Evolutionary conservation across 495 filamentous ascomycete species (phyloP).

Genomic region (Aeminium ludgeri): DNA sequence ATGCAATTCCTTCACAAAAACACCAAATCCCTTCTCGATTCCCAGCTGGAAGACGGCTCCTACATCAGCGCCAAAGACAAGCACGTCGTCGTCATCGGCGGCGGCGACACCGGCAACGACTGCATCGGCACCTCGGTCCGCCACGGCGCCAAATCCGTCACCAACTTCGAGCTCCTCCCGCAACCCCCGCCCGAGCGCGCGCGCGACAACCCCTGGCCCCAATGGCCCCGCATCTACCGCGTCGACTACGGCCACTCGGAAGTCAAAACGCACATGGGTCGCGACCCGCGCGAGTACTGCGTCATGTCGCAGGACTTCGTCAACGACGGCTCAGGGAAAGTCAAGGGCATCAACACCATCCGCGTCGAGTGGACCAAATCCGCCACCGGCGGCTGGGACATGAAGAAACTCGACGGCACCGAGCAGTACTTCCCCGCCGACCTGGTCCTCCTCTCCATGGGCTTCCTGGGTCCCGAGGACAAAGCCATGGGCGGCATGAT

Average conservation of each 20-base stretch:
- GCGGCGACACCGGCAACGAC: conserved; percentile 97
- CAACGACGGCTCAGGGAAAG: conserved; percentile 70
- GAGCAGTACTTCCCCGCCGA: conserved; percentile 97
- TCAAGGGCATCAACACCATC: conserved; percentile 94
- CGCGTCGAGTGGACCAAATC: conserved; percentile 95
- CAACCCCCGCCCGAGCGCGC: conserved; percentile 89
- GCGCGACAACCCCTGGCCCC: conserved; percentile 96
- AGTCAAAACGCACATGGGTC: conserved; percentile 93
- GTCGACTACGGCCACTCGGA: conserved; percentile 96
- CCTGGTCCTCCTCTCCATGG: conserved; percentile 93
- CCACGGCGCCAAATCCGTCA: conserved; percentile 89
- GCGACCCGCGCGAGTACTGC: conserved; percentile 95
- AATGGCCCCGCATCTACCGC: conserved; percentile 98
- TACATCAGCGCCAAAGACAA: conserved; percentile 98
- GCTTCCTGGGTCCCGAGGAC: conserved; percentile 92
- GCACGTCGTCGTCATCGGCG: conserved; percentile 93
- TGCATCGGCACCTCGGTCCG: conserved; percentile 98
- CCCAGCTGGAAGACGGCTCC: conserved; percentile 62
- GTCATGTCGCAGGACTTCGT: conserved; percentile 99
- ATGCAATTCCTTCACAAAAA: conserved; percentile 99
- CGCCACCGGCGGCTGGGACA: conserved; percentile 87
- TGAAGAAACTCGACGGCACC: conserved; percentile 91
- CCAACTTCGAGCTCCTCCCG: conserved; percentile 94
- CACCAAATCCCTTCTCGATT: conserved; percentile 96
- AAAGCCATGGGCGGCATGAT: conserved; percentile 71